Base-by-base conservation (phyloP, 306 rosid genomes). In the Quercus berberidifolia region DNA sequence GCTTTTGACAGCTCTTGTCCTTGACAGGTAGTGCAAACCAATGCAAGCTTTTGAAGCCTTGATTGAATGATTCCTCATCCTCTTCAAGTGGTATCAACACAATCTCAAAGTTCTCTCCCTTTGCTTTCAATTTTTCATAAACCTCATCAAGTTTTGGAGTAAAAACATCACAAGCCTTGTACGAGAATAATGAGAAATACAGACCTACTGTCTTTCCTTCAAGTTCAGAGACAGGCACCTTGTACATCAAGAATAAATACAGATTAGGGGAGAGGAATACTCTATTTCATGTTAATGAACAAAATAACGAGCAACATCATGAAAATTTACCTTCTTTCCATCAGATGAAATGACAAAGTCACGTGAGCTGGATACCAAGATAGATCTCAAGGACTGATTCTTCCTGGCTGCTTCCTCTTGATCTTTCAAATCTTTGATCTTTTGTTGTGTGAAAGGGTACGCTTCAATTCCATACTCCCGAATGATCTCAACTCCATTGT, bases 121-220 rank as follows among this genome's bases (percentile, higher is more conserved):
- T 75, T 19, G 75, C 84, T 84, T 91, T 90, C 77, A 92, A 78
- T 79, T 90, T 84, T 69, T 88, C 78, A 83, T 88, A 90, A 73
- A 81, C 83, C 59, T 85, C 88, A 62, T 82, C 82, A 69, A 92
- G 92, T 65, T 71, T 71, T 52, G 85, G 78, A 26, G 89, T 88
- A 38, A 91, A 91, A 5, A 76, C 81, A 23, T 8, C 10, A 43
- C 87, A 83, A 3, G 82, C 0, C 52, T 8, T 23, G 80, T 73
- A 81, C 5, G 86, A 54, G 33, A 13, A 73, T 20, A 65, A 5
- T 30, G 81, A 86, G 83, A 92, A 92, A 79, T 86, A 91, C 57
- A 92, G 83, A 25, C 89, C 96, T 20, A 91, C 82, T 3, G 76
- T 85, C 86, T 89, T 91, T 74, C 92, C 97, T 78, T 91, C 91